These are phyloP conservation scores for Saturnispora silvae DNA, from an alignment of 805 yeast species.

Conservation along the genomic window DNA sequence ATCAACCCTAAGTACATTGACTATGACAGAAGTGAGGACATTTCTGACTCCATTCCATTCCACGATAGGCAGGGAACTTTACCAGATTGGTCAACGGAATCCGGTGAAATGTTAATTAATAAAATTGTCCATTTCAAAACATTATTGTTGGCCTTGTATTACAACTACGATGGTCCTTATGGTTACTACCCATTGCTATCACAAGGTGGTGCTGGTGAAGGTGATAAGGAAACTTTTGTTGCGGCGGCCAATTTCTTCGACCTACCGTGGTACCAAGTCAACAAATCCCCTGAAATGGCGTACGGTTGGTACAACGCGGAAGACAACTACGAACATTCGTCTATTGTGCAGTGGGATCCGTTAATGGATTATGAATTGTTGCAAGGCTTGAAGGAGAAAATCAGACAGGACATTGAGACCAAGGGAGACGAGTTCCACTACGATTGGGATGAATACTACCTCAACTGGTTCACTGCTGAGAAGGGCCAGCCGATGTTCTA, in stretches of 20 bases:
- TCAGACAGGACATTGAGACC: conserved; percentile 17
- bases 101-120: conserved; percentile 58
- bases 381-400: conserved; percentile 16
- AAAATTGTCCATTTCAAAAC: conserved; percentile 51
- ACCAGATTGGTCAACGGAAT: conserved; percentile 61
- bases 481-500: conserved; percentile 26
- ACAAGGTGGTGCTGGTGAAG: conserved; percentile 70
- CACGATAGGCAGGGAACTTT: conserved; percentile 61
- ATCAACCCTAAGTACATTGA: conserved; percentile 24
- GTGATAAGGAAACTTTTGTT: conserved; percentile 70
- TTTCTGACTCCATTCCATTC: conserved; percentile 29
- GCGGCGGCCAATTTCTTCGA: conserved; percentile 53
- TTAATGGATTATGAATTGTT: conserved; percentile 22
- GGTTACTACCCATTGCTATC: conserved; percentile 62
- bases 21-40: conserved; percentile 27
- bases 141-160: conserved; percentile 48
- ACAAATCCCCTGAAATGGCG: conserved; percentile 27
- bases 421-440: conserved; percentile 20
- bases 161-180: conserved; percentile 55
- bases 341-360: conserved; percentile 28
- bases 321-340: conserved; percentile 26
- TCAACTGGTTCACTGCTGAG: conserved; percentile 19
- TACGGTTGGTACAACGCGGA: conserved; percentile 25
- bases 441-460: conserved; percentile 21
- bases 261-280: conserved; percentile 43